phyloP scores from a whole-genome alignment of 306 rosid genomes.

The Citrullus amarus region DNA sequence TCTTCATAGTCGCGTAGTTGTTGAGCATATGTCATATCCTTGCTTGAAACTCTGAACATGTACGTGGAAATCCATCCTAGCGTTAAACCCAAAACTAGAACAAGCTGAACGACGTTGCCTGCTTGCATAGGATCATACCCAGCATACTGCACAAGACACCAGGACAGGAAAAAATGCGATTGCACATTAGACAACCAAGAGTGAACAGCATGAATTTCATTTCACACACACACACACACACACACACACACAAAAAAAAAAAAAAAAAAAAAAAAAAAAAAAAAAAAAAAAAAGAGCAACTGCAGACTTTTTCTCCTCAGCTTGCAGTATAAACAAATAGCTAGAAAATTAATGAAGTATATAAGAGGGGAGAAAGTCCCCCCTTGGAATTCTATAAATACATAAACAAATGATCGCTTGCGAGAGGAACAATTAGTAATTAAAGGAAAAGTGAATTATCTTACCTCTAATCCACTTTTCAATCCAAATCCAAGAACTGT shows the following conservation, averaged over 20 bases:
- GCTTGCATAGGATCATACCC: conserved; percentile 91
- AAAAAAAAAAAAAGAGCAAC: not conserved
- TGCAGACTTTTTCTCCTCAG: not conserved
- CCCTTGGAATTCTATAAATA: not conserved
- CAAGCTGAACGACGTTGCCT: conserved; percentile 92
- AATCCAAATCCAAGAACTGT: conserved; percentile 65
- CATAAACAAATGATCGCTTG: not conserved
- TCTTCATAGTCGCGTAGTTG: conserved; percentile 85
- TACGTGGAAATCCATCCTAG: conserved; percentile 91
- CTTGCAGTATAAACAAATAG: not conserved
- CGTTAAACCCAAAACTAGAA: conserved; percentile 84
- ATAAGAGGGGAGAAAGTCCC: not conserved
- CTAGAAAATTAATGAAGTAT: not conserved
- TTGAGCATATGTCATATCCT: conserved; percentile 96
- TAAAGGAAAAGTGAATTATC: not conserved
- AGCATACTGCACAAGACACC: conserved; percentile 36
- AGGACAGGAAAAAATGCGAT: not conserved
- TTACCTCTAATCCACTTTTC: conserved; percentile 85
- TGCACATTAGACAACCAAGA: not conserved
- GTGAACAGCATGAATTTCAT: not conserved
- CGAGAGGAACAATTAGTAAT: not conserved
- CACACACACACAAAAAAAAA: too few species aligned
- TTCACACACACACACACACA: too few species aligned
- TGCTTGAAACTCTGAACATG: conserved; percentile 86
- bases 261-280: too few species aligned